phyloP scores from a whole-genome alignment of 2,329 filamentous ascomycete species.

The Phoma sp. region DNA sequence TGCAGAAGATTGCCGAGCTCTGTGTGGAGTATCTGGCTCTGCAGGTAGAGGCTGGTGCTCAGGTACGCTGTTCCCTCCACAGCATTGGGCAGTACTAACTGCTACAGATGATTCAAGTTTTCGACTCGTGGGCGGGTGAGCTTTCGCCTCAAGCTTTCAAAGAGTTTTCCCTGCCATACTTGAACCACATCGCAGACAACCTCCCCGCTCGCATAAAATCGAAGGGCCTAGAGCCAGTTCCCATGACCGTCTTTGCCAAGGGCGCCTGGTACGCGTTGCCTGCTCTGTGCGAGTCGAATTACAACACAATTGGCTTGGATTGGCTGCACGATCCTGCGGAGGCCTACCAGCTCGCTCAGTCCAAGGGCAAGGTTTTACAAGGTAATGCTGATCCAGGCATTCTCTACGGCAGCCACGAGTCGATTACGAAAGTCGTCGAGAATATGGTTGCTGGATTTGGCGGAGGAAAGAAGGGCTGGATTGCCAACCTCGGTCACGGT shows the following conservation, averaged over 20 bases:
- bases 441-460: conserved; percentile 87
- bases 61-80: conserved; percentile 57
- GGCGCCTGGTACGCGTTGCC: conserved; percentile 96
- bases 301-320: conserved; percentile 92
- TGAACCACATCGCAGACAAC: conserved; percentile 81
- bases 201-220: conserved; percentile 76
- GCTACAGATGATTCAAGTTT: conserved; percentile 82
- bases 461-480: conserved; percentile 89
- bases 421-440: conserved; percentile 82
- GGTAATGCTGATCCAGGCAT: conserved; percentile 96
- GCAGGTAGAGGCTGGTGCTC: conserved; percentile 91
- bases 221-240: conserved; percentile 78
- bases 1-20: conserved; percentile 91
- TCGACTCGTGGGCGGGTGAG: conserved; percentile 98
- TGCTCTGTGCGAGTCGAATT: conserved; percentile 83
- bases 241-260: conserved; percentile 98
- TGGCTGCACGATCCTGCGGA: conserved; percentile 91
- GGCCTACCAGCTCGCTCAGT: conserved; percentile 74
- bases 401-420: conserved; percentile 80
- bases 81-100: conserved; percentile 20
- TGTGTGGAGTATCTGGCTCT: conserved; percentile 93
- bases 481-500: conserved; percentile 96
- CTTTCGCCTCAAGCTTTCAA: conserved; percentile 84
- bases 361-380: conserved; percentile 80
- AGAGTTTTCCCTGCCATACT: conserved; percentile 83